phyloP scores from a whole-genome alignment of 345 rosid genomes.

The Psidium guajava region DNA sequence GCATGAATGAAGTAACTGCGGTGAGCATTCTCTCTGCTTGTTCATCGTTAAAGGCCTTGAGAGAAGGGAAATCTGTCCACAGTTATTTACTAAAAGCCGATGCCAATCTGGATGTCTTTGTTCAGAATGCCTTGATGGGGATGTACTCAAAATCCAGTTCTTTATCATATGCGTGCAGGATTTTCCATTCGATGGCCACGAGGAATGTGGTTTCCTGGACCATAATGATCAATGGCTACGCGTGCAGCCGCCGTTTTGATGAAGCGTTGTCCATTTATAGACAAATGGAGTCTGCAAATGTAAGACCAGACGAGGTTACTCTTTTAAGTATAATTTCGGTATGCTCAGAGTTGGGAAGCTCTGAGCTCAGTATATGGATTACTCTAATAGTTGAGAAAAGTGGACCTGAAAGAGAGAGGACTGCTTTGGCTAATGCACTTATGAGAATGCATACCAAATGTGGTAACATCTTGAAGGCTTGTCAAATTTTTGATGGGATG shows the following conservation, averaged over 20 bases:
- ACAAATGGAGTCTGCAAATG: conserved; percentile 13
- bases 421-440: conserved; percentile 26
- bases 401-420: conserved; percentile 9
- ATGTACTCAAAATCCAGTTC: conserved; percentile 21
- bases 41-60: not conserved
- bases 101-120: conserved; percentile 10
- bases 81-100: conserved; percentile 4
- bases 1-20: conserved; percentile 1
- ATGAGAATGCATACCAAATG: conserved; percentile 39
- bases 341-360: conserved; percentile 26
- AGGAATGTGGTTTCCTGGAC: conserved; percentile 29
- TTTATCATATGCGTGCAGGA: conserved; percentile 4
- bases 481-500: conserved; percentile 24
- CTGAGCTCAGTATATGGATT: conserved; percentile 23
- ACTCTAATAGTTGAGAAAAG: conserved; percentile 14
- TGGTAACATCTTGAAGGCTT: conserved; percentile 26
- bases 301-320: conserved; percentile 25
- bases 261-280: conserved; percentile 28
- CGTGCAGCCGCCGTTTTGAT: conserved; percentile 6
- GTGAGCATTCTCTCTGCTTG: conserved; percentile 12
- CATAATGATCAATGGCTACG: conserved; percentile 17
- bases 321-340: conserved; percentile 22
- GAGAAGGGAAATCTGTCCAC: conserved; percentile 17
- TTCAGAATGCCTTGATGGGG: conserved; percentile 12
- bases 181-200: conserved; percentile 9